These are phyloP conservation scores for Phytophthora pseudosyringae DNA, from an alignment of 352 stramenopile species.

Conservation along the genomic window DNA sequence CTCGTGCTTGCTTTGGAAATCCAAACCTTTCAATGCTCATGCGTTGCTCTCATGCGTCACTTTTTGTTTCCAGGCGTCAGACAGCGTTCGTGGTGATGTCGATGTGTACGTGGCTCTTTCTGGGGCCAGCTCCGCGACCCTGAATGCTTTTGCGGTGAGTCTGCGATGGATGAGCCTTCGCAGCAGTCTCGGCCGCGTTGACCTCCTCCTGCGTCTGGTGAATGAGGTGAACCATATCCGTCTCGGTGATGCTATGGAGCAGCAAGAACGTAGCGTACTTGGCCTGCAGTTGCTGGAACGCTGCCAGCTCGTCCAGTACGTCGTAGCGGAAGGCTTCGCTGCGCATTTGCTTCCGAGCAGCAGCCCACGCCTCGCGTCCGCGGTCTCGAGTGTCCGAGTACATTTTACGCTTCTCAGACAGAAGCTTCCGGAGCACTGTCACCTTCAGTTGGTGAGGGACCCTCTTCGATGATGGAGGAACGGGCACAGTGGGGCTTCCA, in stretches of 20 bases:
- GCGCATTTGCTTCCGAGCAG: constrained; percentile 54
- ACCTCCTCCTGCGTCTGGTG: constrained; percentile 44
- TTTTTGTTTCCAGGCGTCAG: too few relatives aligned
- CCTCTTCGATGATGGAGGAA: constrained; percentile 41
- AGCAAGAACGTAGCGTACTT: constrained; percentile 73
- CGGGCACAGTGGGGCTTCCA: not conserved
- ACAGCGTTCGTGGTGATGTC: too few relatives aligned
- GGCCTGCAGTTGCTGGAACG: constrained; percentile 66
- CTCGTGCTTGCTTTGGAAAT: constrained; percentile 8
- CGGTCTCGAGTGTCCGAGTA: constrained; percentile 53
- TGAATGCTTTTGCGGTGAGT: constrained; percentile 9
- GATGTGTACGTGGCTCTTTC: too few relatives aligned
- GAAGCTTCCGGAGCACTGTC: constrained; percentile 52
- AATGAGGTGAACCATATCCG: constrained; percentile 67
- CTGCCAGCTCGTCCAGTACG: constrained; percentile 67
- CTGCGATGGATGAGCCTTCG: not conserved
- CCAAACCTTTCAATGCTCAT: too few relatives aligned
- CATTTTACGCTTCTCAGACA: constrained; percentile 66
- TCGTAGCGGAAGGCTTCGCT: constrained; percentile 73
- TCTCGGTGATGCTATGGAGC: constrained; percentile 63
- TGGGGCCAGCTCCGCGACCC: not conserved
- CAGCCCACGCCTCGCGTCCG: constrained; percentile 57
- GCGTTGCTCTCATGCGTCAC: too few relatives aligned
- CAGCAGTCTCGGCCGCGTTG: constrained; percentile 5
- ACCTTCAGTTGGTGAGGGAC: constrained; percentile 63